Evolutionary conservation across 306 rosid genomes (phyloP).

Genomic region (Quercus alba): DNA sequence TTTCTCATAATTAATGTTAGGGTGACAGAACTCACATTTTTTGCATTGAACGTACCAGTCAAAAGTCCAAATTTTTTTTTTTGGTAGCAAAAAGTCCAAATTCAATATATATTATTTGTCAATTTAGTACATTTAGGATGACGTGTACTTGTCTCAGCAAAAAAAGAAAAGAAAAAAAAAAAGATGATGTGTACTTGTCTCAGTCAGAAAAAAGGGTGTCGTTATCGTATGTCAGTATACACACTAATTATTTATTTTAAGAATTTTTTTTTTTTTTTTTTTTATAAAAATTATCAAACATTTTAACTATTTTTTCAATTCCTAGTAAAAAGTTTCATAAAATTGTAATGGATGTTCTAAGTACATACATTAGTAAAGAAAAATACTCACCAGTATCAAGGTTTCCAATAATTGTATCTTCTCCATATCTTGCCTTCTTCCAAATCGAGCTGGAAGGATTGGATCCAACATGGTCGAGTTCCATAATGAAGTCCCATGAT

Average conservation of each 20-base stretch:
- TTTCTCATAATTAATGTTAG: not conserved
- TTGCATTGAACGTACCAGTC: conserved; percentile 28
- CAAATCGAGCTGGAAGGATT: conserved; percentile 51
- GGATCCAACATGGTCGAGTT: conserved; percentile 50
- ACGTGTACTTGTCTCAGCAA: no score
- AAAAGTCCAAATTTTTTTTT: conserved; percentile 35
- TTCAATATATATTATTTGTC: not conserved
- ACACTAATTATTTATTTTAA: no score
- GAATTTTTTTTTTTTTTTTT: no score
- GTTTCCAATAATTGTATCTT: conserved; percentile 70
- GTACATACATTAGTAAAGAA: not conserved
- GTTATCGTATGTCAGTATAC: no score
- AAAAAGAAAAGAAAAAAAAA: not conserved
- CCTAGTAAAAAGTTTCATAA: fast-evolving
- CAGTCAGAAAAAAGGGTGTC: no score
- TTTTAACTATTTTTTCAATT: no score
- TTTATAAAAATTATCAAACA: no score
- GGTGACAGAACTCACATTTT: not conserved
- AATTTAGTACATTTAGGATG: not conserved
- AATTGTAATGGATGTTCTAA: no score
- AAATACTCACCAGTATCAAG: conserved; percentile 67
- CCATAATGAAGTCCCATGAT: conserved; percentile 89
- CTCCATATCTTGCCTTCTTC: conserved; percentile 82
- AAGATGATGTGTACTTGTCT: no score
- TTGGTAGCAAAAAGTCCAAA: conserved; percentile 39